phyloP scores from a whole-genome alignment of 352 stramenopile species.

The Phytophthora lateralis region DNA sequence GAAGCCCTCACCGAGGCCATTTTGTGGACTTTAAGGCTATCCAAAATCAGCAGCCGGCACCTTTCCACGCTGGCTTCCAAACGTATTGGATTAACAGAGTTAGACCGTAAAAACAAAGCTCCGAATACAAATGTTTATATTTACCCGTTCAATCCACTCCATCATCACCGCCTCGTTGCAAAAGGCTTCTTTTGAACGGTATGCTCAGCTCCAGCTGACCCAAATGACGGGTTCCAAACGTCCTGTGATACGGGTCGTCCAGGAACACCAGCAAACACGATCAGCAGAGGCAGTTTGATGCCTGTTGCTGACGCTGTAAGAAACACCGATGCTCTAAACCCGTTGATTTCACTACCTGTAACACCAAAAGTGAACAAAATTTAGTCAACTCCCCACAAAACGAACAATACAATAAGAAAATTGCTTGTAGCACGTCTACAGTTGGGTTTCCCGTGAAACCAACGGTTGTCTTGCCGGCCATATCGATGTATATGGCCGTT shows the following conservation, averaged over 20 bases:
- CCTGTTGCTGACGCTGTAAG: constrained; percentile 11
- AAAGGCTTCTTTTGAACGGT: constrained; percentile 18
- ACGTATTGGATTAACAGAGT: constrained; percentile 9
- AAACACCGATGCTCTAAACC: constrained; percentile 12
- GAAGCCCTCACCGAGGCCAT: neutral
- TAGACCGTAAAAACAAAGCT: neutral
- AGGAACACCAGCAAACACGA: constrained; percentile 13
- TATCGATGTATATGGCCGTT: constrained; percentile 17
- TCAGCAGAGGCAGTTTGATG: constrained; percentile 5
- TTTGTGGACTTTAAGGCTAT: constrained; percentile 13
- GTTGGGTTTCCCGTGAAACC: constrained; percentile 8
- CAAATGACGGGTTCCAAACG: constrained; percentile 13
- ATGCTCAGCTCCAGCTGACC: neutral
- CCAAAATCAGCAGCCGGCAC: neutral
- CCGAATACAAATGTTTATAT: neutral
- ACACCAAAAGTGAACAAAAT: neutral
- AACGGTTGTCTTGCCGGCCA: constrained; percentile 16
- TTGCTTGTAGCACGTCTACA: constrained; percentile 8
- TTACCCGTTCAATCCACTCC: constrained; percentile 19
- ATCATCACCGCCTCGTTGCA: constrained; percentile 18
- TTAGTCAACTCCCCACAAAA: neutral
- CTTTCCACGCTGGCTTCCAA: constrained; percentile 11
- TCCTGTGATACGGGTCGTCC: constrained; percentile 2
- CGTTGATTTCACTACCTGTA: constrained; percentile 14
- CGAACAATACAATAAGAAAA: neutral